A percentile compares a stretch with the other conserved stretches of the same genome.
Evolutionary conservation across 1,139 yeast genomes (phyloP).

Genomic region (Diutina neorugosa): DNA sequence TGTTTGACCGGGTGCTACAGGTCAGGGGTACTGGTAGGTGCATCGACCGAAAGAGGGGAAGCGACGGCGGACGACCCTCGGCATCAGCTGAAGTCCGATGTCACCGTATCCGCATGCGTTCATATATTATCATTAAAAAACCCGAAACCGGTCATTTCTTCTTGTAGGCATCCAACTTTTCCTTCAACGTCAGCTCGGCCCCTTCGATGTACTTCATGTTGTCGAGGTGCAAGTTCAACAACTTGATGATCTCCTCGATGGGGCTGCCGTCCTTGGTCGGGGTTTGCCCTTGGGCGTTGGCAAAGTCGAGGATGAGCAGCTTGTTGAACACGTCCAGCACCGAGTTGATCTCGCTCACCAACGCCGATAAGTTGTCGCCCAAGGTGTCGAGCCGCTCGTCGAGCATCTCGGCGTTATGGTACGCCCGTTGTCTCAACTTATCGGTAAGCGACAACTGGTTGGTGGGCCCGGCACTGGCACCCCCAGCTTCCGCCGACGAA

Average conservation of each 20-base stretch:
- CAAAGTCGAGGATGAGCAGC: constrained; percentile 18
- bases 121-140: background rate
- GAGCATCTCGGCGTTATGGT: constrained; percentile 73
- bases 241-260: constrained; percentile 58
- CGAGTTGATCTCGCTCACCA: constrained; percentile 76
- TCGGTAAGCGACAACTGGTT: constrained; percentile 41
- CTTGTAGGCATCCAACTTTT: constrained; percentile 37
- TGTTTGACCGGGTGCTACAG: too few relatives aligned
- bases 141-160: background rate
- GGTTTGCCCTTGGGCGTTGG: constrained; percentile 13
- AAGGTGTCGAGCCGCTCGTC: constrained; percentile 72
- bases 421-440: constrained; percentile 83
- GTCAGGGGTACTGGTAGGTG: too few relatives aligned
- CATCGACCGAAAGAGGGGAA: background rate
- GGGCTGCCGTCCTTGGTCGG: constrained; percentile 24
- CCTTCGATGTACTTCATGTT: constrained; percentile 81
- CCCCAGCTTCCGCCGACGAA: constrained; percentile 8
- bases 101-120: background rate
- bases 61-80: background rate
- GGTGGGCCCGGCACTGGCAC: background rate
- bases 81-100: background rate
- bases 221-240: constrained; percentile 80
- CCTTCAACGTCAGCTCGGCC: constrained; percentile 55
- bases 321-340: constrained; percentile 77
- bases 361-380: constrained; percentile 62